phyloP scores from a whole-genome alignment of 169 alveolate species.

The Plasmodium berghei region DNA sequence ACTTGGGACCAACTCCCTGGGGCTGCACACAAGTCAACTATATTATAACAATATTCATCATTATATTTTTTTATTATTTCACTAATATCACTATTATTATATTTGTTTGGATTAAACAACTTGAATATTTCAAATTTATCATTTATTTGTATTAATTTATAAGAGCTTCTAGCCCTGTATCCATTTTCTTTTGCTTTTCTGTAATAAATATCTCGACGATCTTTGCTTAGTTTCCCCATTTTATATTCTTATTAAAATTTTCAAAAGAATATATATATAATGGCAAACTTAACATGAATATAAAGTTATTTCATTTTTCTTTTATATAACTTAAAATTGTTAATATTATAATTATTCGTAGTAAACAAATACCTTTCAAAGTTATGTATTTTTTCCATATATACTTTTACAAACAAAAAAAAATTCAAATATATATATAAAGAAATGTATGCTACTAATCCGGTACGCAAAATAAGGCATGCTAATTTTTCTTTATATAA shows the following conservation, averaged over 20 bases:
- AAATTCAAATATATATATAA: no score
- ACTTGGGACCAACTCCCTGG: conserved; percentile 99
- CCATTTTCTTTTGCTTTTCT: conserved; percentile 98
- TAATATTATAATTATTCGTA: no score
- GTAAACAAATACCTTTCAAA: no score
- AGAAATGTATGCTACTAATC: no score
- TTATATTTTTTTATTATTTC: conserved; percentile 51
- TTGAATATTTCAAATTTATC: conserved; percentile 90
- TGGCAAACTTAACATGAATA: no score
- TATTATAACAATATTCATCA: conserved; percentile 85
- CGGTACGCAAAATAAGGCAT: no score
- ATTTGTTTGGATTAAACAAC: conserved; percentile 64
- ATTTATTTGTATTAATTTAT: conserved; percentile 95
- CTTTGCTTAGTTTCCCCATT: conserved; percentile 94
- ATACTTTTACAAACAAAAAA: no score
- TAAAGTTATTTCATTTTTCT: no score
- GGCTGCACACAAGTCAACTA: conserved; percentile 98
- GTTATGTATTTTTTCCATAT: no score
- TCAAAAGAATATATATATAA: neutral
- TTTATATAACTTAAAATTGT: no score
- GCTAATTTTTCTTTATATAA: no score
- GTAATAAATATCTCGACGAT: conserved; percentile 96
- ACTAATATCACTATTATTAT: conserved; percentile 26
- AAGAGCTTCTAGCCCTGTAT: conserved; percentile 97
- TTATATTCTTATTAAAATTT: neutral